Percentiles rank a stretch among this genome's conserved stretches.
Evolutionary conservation across 371 early-diverging fungal species (phyloP).

Genomic region (Phascolomyces articulosus): DNA sequence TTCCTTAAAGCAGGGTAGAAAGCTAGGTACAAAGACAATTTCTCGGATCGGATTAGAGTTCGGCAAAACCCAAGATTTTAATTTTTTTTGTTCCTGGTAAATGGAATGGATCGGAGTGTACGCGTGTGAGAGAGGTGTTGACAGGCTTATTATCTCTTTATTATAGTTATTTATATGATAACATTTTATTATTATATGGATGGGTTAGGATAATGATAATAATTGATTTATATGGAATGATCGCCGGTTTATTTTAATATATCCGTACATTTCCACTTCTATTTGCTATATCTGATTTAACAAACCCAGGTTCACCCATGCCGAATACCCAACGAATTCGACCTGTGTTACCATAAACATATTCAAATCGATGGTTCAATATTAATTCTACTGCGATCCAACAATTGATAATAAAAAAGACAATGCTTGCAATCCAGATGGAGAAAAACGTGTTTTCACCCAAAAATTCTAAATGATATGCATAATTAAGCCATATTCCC

Average conservation of each 20-base stretch:
- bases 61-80: not conserved
- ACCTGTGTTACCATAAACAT: conserved; percentile 54
- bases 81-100: no score
- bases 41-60: conserved; percentile 5
- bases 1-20: not conserved
- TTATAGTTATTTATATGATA: no score
- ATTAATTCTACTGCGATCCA: conserved; percentile 74
- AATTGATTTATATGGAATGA: no score
- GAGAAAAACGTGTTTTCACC: conserved; percentile 80
- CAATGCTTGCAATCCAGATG: conserved; percentile 74
- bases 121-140: no score
- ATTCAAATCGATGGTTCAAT: conserved; percentile 55
- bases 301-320: conserved; percentile 41
- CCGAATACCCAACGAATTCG: conserved; percentile 62
- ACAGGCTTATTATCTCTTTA: no score
- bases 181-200: no score
- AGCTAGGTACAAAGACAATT: not conserved
- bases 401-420: conserved; percentile 70
- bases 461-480: conserved; percentile 86
- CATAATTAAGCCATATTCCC: conserved; percentile 84
- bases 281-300: not conserved
- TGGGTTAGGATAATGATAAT: no score
- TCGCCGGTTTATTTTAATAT: not conserved
- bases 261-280: not conserved
- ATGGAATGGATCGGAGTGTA: no score